These are phyloP conservation scores for Flammula alnicola DNA, from an alignment of 1,284 basidiomycete species.

Conservation along the genomic window DNA sequence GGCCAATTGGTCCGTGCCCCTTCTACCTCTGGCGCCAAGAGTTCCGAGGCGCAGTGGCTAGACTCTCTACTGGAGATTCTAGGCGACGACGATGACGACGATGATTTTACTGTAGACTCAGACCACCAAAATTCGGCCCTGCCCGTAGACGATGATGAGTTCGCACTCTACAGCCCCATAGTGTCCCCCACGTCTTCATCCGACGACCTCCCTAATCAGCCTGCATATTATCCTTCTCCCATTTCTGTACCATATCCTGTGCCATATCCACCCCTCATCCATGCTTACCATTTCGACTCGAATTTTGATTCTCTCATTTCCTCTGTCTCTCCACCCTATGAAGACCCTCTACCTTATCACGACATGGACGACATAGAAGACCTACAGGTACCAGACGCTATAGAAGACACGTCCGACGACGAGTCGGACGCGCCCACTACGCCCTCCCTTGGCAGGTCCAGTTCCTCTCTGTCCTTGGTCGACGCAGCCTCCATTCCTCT, in stretches of 20 bases:
- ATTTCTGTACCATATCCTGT: conserved; percentile 61
- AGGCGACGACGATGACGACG: conserved; percentile 66
- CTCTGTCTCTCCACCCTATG: conserved; percentile 46
- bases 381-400: conserved; percentile 72
- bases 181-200: conserved; percentile 73
- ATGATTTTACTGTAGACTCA: conserved; percentile 49
- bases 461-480: conserved; percentile 45
- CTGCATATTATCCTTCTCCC: conserved; percentile 51
- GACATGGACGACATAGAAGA: conserved; percentile 67
- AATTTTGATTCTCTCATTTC: conserved; percentile 43
- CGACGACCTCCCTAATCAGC: conserved; percentile 64
- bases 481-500: conserved; percentile 55
- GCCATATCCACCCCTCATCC: conserved; percentile 65
- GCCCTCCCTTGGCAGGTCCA: conserved; percentile 60
- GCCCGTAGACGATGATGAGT: conserved; percentile 60
- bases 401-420: conserved; percentile 82
- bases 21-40: conserved; percentile 38
- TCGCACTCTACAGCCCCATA: conserved; percentile 57
- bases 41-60: conserved; percentile 77
- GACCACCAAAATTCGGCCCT: conserved; percentile 46
- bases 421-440: conserved; percentile 73
- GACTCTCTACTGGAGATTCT: conserved; percentile 76
- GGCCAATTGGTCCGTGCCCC: conserved; percentile 53
- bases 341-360: conserved; percentile 64
- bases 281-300: conserved; percentile 50